Evolutionary conservation across 2,329 filamentous ascomycete genomes (phyloP), one percentile per base, ranked within the genome.

Genomic region (Pseudocercospora macadamiae): DNA sequence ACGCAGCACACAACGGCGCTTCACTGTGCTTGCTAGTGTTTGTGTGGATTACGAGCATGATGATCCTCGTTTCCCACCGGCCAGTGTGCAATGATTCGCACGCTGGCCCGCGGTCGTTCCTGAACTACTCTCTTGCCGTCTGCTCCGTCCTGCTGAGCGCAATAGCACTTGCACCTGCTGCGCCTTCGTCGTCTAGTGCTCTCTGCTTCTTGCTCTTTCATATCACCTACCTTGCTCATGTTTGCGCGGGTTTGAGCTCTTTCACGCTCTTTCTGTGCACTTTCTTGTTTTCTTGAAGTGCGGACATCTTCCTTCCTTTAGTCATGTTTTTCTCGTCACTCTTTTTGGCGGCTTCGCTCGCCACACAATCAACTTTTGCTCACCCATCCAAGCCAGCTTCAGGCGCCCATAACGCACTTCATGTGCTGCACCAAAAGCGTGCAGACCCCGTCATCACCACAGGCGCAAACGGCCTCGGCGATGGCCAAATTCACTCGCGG

Each of bases 401-500:
- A 59, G 57, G 57, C 57, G 51, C 21, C 12, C 18, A 28, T 26
- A 19, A 49, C 25, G n/a, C 30, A 10, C 18, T 19, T n/a, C 2
- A 52, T 37, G 53, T 42, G 18, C 56, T 32, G 51, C 53, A 54
- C 37, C 45, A 56, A 30, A 60, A 56, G 54, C 57, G 57, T 48
- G 57, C 47, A 3, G 57, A 49, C 54, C 32, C 48, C 47, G 54
- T 63, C 55, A 54, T 66, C 51, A 63, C 60, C 47, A 54, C 63
- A 3, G 64, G 64, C 47, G 58, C 64, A n/a, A 55, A 51, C 36
- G 58, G 60, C 49, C 51, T 58, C 16, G 62, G 62, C 49, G 62
- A 64, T 39, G 51, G 49, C 55, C 21, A 54, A 14, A 47, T 63
- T 14, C 57, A 66, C 39, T 14, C 57, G 21, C 62, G 64, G 19